These are phyloP conservation scores for Yamadazyma taylorii DNA, from an alignment of 1,139 yeast genomes.

Conservation along the genomic window DNA sequence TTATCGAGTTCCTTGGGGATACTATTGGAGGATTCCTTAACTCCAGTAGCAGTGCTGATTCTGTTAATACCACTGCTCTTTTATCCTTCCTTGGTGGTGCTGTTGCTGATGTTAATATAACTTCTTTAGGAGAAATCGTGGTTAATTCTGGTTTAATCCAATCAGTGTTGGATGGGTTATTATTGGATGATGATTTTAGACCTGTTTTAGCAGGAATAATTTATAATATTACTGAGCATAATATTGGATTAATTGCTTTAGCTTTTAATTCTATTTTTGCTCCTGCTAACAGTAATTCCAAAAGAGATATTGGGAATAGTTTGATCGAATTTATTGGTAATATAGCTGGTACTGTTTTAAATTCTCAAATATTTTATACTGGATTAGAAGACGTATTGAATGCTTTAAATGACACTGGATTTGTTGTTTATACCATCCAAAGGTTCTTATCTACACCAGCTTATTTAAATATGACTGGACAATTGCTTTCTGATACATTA, in stretches of 20 bases:
- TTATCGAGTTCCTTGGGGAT: constrained; percentile 32
- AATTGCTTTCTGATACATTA: constrained; percentile 26
- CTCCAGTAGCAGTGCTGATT: constrained; percentile 7
- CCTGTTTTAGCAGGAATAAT: constrained; percentile 38
- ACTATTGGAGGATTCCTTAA: constrained; percentile 24
- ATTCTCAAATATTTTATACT: constrained; percentile 27
- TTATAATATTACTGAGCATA: constrained; percentile 31
- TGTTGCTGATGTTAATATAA: constrained; percentile 21
- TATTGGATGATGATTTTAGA: constrained; percentile 36
- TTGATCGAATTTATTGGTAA: constrained; percentile 32
- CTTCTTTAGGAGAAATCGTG: constrained; percentile 26
- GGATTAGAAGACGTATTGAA: constrained; percentile 29
- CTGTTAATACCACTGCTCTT: constrained; percentile 8
- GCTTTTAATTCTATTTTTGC: constrained; percentile 26
- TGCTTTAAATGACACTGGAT: constrained; percentile 46
- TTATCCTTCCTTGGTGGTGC: constrained; percentile 13
- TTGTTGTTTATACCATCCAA: constrained; percentile 40
- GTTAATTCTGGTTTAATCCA: constrained; percentile 36
- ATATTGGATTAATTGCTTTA: constrained; percentile 27
- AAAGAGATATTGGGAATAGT: constrained; percentile 28
- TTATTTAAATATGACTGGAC: constrained; percentile 40
- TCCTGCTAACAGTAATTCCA: constrained; percentile 15
- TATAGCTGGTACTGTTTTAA: constrained; percentile 28
- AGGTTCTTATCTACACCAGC: constrained; percentile 35
- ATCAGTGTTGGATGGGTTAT: constrained; percentile 35